These are phyloP conservation scores for Kodamaea plutei DNA, from an alignment of 1,139 yeast genomes.

Conservation along the genomic window DNA sequence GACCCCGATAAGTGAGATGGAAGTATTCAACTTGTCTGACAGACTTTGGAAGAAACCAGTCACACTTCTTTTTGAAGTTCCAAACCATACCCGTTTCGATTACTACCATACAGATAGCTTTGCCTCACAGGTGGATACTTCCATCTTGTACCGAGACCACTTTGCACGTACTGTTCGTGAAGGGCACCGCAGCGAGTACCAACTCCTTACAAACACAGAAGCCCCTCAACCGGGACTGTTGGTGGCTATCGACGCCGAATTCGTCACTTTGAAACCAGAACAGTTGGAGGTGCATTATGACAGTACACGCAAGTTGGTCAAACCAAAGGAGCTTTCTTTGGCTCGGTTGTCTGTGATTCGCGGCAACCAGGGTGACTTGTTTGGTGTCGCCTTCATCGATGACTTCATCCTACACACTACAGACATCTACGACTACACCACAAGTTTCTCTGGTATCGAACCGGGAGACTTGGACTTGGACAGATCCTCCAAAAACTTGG, in stretches of 20 bases:
- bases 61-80: slow-evolving; percentile 58
- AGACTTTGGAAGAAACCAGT: slow-evolving; percentile 81
- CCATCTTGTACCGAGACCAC: slow-evolving; percentile 69
- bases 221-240: slow-evolving; percentile 73
- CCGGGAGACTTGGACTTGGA: slow-evolving; percentile 83
- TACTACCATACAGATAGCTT: slow-evolving; percentile 22
- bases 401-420: slow-evolving; percentile 80
- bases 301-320: slow-evolving; percentile 64
- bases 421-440: slow-evolving; percentile 77
- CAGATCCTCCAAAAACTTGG: slow-evolving; percentile 65
- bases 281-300: slow-evolving; percentile 67
- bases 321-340: slow-evolving; percentile 72
- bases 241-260: slow-evolving; percentile 96
- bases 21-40: slow-evolving; percentile 60
- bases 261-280: slow-evolving; percentile 79
- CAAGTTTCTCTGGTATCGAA: slow-evolving; percentile 89
- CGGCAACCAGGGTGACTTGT: slow-evolving; percentile 56
- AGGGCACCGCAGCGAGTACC: slow-evolving; percentile 57
- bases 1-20: slow-evolving; percentile 70
- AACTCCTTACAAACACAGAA: slow-evolving; percentile 58
- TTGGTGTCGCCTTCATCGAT: slow-evolving; percentile 84
- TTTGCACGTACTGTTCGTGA: slow-evolving; percentile 70
- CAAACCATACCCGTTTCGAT: slow-evolving; percentile 22
- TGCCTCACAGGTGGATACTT: slow-evolving; percentile 44
- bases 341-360: slow-evolving; percentile 89